Percentiles rank a stretch among this genome's conserved stretches.
phyloP scores from a whole-genome alignment of 139 green algal species.

The Chlorella sp. region DNA sequence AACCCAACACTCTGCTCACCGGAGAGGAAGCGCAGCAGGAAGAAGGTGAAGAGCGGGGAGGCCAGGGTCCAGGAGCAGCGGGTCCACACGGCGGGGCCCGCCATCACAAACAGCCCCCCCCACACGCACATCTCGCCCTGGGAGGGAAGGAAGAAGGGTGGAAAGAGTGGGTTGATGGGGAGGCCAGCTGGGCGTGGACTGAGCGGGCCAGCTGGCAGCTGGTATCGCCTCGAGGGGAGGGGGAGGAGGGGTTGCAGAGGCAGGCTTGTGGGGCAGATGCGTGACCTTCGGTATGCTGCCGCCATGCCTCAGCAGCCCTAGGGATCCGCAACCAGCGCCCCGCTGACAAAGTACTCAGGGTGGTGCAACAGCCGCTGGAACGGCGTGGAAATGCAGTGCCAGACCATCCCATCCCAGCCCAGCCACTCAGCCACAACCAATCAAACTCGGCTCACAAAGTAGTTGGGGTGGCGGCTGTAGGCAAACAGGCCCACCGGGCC shows the following conservation, averaged over 20 bases:
- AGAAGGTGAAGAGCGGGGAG: constrained; percentile 44
- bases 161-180: too few relatives aligned
- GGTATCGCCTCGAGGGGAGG: too few relatives aligned
- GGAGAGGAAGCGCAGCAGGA: constrained; percentile 39
- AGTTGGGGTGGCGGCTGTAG: constrained; percentile 48
- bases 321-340: neutral
- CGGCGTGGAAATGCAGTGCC: neutral
- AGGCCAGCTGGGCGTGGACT: too few relatives aligned
- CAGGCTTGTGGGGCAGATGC: neutral
- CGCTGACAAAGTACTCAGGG: neutral
- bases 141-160: too few relatives aligned
- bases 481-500: constrained; percentile 32
- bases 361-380: neutral
- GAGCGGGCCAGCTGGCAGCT: too few relatives aligned
- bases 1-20: neutral
- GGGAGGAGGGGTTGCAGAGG: neutral
- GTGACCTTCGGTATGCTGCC: neutral
- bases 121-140: constrained; percentile 51
- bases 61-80: constrained; percentile 34
- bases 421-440: neutral
- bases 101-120: constrained; percentile 39
- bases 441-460: constrained; percentile 21
- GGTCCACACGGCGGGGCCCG: constrained; percentile 15
- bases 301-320: neutral
- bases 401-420: neutral